phyloP scores from a whole-genome alignment of 2,329 filamentous ascomycete species.

The Trichoderma sp. region DNA sequence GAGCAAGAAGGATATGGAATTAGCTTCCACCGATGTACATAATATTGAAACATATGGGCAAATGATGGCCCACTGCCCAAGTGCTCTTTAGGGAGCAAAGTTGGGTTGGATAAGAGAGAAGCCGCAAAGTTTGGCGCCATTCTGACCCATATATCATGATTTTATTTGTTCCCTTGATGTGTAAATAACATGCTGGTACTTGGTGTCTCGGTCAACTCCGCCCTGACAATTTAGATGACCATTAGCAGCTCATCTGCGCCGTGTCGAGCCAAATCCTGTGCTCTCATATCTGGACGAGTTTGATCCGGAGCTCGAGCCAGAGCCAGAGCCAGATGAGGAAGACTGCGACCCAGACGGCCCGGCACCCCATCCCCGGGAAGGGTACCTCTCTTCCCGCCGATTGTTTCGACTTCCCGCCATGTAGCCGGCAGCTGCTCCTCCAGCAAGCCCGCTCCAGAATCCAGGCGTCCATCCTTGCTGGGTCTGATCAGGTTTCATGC shows the following conservation, averaged over 20 bases:
- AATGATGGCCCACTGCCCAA: background rate
- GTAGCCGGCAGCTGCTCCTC: conserved; percentile 67
- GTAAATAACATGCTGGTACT: background rate
- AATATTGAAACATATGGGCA: conserved; percentile 19
- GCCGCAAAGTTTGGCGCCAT: conserved; percentile 7
- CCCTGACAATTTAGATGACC: background rate
- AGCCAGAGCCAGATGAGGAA: conserved; percentile 23
- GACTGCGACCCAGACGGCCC: conserved; percentile 24
- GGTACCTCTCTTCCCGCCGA: conserved; percentile 30
- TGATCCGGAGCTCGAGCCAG: conserved; percentile 34
- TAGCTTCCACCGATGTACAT: conserved; percentile 25
- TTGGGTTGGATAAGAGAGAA: conserved; percentile 23
- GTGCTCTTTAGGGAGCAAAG: conserved; percentile 13
- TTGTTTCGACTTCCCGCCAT: conserved; percentile 40
- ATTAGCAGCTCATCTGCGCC: conserved; percentile 43
- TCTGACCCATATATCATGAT: background rate
- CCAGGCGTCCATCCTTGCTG: conserved; percentile 59
- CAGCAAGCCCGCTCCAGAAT: conserved; percentile 68
- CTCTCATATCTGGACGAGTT: conserved; percentile 56
- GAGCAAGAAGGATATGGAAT: conserved; percentile 16
- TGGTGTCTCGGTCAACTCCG: background rate
- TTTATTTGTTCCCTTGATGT: background rate
- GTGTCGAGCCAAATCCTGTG: conserved; percentile 71
- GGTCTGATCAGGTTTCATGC: conserved; percentile 34
- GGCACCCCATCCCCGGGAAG: conserved; percentile 28